Conservation (phyloP, 2,329 filamentous ascomycete species). For the Rutstroemia sp. region DNA sequence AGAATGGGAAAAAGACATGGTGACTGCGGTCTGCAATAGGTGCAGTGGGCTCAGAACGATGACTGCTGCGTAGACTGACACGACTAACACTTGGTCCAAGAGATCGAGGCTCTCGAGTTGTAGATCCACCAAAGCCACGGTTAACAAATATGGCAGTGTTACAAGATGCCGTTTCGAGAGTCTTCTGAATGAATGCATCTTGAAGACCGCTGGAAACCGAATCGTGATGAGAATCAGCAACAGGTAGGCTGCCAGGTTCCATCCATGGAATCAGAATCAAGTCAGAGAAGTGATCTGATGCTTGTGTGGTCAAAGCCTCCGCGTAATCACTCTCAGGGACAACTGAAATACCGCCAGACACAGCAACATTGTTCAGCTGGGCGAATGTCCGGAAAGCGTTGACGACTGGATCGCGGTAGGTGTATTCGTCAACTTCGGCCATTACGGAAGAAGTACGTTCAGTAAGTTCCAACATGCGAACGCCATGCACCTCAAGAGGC, state of each 20-base stretch:
- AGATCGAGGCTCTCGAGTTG: slow-evolving; percentile 33
- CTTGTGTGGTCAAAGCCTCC: slow-evolving; percentile 65
- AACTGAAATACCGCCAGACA: slow-evolving; percentile 74
- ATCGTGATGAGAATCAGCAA: slow-evolving; percentile 44
- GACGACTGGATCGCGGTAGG: slow-evolving; percentile 71
- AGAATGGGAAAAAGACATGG: slow-evolving; percentile 81
- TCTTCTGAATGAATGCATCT: slow-evolving; percentile 62
- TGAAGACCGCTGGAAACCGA: slow-evolving; percentile 59
- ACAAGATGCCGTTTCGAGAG: slow-evolving; percentile 55
- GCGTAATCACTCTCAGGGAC: slow-evolving; percentile 73
- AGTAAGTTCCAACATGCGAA: slow-evolving; percentile 81
- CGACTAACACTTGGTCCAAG: slow-evolving; percentile 42
- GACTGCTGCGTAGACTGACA: slow-evolving; percentile 49
- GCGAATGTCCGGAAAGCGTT: slow-evolving; percentile 89
- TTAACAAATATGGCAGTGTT: slow-evolving; percentile 77
- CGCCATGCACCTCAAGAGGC: slow-evolving; percentile 48
- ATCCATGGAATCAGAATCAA: slow-evolving; percentile 86
- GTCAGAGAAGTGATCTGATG: slow-evolving; percentile 62
- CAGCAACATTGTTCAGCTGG: slow-evolving; percentile 72
- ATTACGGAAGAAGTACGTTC: slow-evolving; percentile 94
- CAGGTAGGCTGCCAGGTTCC: slow-evolving; percentile 65
- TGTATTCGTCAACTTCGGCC: slow-evolving; percentile 73
- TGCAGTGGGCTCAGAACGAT: slow-evolving; percentile 47
- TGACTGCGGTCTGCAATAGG: slow-evolving; percentile 63
- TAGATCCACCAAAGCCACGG: slow-evolving; percentile 51